Conservation (phyloP, 192 early-diverging fungal species). For the Gigaspora rosea region DNA sequence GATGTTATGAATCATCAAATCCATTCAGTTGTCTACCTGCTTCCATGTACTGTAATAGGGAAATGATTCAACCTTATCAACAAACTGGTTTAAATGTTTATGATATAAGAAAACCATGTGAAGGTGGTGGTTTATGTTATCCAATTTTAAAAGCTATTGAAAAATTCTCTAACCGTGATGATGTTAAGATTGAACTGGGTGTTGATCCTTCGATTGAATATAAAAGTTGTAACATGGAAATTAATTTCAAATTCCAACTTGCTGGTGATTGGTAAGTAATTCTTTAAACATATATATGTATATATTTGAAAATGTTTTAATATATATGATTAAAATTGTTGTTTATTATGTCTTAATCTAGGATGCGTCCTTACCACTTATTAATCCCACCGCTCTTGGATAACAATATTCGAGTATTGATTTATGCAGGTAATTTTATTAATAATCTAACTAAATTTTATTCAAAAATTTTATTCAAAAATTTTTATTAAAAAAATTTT, state of each 20-base stretch:
- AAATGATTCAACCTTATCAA: conserved; percentile 78
- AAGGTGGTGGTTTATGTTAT: conserved; percentile 84
- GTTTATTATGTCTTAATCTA: conserved; percentile 3
- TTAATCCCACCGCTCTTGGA: conserved; percentile 74
- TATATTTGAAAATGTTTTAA: conserved; percentile 15
- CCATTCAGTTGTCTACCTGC: conserved; percentile 83
- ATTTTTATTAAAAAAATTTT: too few relatives aligned
- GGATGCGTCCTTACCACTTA: conserved; percentile 80
- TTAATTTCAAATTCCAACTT: conserved; percentile 77
- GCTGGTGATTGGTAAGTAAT: conserved; percentile 70
- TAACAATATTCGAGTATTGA: conserved; percentile 77
- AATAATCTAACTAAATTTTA: too few relatives aligned
- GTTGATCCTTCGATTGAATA: conserved; percentile 62
- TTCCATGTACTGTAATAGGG: conserved; percentile 81
- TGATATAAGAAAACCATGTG: conserved; percentile 89
- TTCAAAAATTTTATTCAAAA: too few relatives aligned
- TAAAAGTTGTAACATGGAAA: conserved; percentile 81
- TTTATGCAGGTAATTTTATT: conserved; percentile 63
- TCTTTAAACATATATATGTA: not conserved
- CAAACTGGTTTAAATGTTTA: conserved; percentile 88
- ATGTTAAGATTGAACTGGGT: conserved; percentile 77
- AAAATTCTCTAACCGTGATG: conserved; percentile 72
- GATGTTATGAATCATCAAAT: conserved; percentile 84
- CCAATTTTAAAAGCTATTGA: conserved; percentile 80
- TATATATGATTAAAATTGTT: too few relatives aligned